Evolutionary conservation across 148 eudicot genomes (phyloP).

Genomic region (Rhododendron kiyosumense): DNA sequence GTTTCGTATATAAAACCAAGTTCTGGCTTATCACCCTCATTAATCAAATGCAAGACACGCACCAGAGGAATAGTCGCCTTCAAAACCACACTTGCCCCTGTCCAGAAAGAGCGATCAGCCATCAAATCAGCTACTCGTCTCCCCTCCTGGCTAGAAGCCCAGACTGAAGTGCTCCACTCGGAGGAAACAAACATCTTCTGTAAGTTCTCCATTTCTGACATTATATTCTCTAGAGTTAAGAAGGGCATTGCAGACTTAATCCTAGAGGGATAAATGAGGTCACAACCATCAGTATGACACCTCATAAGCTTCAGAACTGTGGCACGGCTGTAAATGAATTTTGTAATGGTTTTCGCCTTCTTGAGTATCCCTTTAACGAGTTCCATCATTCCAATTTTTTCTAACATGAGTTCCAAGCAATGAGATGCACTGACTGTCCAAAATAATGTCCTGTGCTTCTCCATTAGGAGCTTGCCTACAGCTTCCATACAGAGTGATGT

Average conservation of each 20-base stretch:
- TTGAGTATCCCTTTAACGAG: conserved; percentile 29
- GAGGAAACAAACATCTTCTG: conserved; percentile 41
- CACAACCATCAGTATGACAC: conserved; percentile 22
- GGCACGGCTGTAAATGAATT: conserved; percentile 39
- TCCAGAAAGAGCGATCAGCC: conserved; percentile 43
- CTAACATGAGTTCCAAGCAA: conserved; percentile 60
- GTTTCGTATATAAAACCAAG: conserved; percentile 62
- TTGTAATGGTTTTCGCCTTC: conserved; percentile 46
- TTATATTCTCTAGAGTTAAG: conserved; percentile 50
- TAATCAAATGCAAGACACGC: conserved; percentile 38
- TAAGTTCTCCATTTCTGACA: conserved; percentile 29
- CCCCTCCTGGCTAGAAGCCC: conserved; percentile 42
- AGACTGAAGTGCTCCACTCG: conserved; percentile 33
- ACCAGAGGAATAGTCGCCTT: conserved; percentile 61
- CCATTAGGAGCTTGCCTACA: conserved; percentile 34
- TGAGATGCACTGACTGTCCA: conserved; percentile 60
- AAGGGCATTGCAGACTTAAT: conserved; percentile 34
- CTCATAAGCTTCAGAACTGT: conserved; percentile 32
- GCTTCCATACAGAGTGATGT: conserved; percentile 40
- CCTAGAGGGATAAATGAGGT: conserved; percentile 41
- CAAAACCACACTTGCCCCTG: conserved; percentile 24
- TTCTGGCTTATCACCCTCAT: conserved; percentile 21
- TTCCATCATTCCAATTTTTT: conserved; percentile 27
- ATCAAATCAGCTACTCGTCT: conserved; percentile 33
- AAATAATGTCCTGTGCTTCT: conserved; percentile 43